Evolutionary conservation across 345 rosid genomes (phyloP), one percentile per base, ranked within the genome.

Genomic region (Trapa bicornis): DNA sequence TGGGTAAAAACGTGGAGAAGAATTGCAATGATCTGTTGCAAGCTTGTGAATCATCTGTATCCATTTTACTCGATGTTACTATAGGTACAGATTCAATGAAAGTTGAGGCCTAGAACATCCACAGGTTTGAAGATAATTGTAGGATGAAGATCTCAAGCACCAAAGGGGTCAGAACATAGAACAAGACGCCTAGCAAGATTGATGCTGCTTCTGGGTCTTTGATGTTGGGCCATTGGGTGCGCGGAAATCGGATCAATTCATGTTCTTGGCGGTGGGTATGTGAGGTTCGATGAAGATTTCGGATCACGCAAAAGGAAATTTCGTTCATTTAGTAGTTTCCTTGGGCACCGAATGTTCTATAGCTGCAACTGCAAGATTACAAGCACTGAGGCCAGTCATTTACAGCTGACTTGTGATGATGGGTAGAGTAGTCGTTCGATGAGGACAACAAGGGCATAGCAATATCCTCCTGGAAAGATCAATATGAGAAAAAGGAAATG

Each of bases 91-190:
- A 17, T 67, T 45, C n/a, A 36, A 9, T 22, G 36, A 22, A 33
- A 48, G 11, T 50, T 17, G 35, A 69, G 62, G 47, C 48, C 78
- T 85, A 92, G 77, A 92, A 89, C 98, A 92, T 89, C 58, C 87
- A 76, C 67, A 92, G 85, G 80, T 92, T 86, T 71, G 81, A 68
- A 68, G 96, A 84, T 78, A 91, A 92, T 71, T 89, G 91, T 42
- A 86, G 78, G 70, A 89, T 74, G 68, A 86, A 89, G 65, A 75
- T 83, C 80, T 87, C 98, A 7, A 92, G 92, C 32, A 86, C 74
- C 35, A 87, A 63, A 75, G 95, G 72, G 5, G 89, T 84, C 77
- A 86, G 75, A 72, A 92, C 72, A 80, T 92, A 89, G 72, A 89
- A 92, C 72, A 86, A 70, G 71, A 87, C 95, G 22, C 96, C 98